Percentiles rank a stretch among this genome's conserved stretches.
phyloP scores from a whole-genome alignment of 163 green algal genomes.

The Scenedesmus sp. region DNA sequence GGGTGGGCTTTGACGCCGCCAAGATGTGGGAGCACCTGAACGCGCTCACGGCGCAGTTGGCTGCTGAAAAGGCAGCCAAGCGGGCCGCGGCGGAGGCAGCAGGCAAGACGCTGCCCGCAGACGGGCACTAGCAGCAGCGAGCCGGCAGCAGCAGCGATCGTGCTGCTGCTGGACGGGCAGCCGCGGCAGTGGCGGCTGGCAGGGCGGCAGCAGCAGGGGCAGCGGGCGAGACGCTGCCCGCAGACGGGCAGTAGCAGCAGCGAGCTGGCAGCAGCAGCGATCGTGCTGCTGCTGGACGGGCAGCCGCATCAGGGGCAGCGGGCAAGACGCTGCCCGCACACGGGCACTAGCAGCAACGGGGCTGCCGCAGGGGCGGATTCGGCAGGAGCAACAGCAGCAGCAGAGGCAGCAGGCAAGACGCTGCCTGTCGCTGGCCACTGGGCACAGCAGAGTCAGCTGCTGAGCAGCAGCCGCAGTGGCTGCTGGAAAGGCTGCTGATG shows the following conservation, averaged over 20 bases:
- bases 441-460: too few relatives aligned
- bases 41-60: constrained; percentile 11
- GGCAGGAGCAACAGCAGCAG: too few relatives aligned
- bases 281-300: background rate
- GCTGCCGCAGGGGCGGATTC: too few relatives aligned
- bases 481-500: too few relatives aligned
- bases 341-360: too few relatives aligned
- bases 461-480: background rate
- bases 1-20: constrained; percentile 64
- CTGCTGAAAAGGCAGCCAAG: constrained; percentile 34
- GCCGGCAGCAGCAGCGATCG: background rate
- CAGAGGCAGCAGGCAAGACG: background rate
- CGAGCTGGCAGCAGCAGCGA: background rate
- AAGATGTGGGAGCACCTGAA: constrained; percentile 67
- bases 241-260: background rate
- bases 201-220: constrained; percentile 1
- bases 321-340: too few relatives aligned
- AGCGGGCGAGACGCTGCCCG: background rate
- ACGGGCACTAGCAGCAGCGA: background rate
- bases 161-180: too few relatives aligned
- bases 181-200: background rate
- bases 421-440: background rate
- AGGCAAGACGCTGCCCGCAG: background rate
- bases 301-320: background rate
- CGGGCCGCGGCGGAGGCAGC: constrained; percentile 10